Evolutionary conservation across 2,329 filamentous ascomycete species (phyloP), one percentile per base, ranked within the genome.

Genomic region (Trichoderma sp.): DNA sequence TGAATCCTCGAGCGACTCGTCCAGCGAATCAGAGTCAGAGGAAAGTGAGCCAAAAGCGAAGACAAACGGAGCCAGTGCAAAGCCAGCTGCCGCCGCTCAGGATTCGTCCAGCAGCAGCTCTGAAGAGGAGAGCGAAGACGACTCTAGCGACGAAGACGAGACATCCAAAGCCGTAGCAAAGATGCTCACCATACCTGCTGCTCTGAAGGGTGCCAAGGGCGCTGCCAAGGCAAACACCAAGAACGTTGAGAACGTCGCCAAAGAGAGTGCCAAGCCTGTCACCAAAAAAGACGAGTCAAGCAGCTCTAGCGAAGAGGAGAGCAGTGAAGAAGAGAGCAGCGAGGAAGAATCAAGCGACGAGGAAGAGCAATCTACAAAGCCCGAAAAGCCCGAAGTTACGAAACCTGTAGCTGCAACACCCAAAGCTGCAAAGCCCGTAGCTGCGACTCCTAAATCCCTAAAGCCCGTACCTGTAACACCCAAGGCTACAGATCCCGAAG

Each of bases 51-150:
- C 68, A 16, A 57, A 68, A 56, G 77, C 70, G 47, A 79, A 77
- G 71, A 75, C 71, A 11, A 79, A 78, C 55, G 70, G 71, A 37
- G 49, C 67, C 33, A 58, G 69, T 31, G 40, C 72, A 29, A 77
- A 79, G 40, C 59, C 70, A 5, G 74, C 72, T 37, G 62, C 73
- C 14, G 47, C 63, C 19, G 53, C 31, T 27, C 58, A 57, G 31
- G 71, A 70, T 8, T 57, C 61, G 21, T 70, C 67, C 21, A 71
- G 68, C 66, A 70, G 70, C 49, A 67, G 69, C 24, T 69, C 67
- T 13, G 69, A 70, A 27, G 65, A 68, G 37, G 65, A 73, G 37
- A 69, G 57, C 57, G 68, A 63, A 35, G 52, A 70, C 27, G 53
- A 47, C 21, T 55, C 61, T 31, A 47, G 56, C 11, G 69, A 70